Evolutionary conservation across 305 asterid genomes (phyloP), one percentile per base, ranked within the genome.

Genomic region (Fraxinus greggii): DNA sequence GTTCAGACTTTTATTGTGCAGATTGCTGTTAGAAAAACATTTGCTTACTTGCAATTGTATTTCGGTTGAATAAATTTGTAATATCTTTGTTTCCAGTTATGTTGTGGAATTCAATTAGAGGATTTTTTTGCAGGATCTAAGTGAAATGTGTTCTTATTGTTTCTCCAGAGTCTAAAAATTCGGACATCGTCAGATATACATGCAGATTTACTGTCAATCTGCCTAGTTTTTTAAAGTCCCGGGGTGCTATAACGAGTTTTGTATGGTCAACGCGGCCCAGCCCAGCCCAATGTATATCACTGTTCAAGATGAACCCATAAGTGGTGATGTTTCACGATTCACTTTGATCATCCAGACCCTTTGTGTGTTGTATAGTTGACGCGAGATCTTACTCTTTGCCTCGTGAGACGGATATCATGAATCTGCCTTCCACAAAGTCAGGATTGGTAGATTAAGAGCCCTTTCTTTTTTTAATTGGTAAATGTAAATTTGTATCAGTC

Each of bases 1-100:
- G 84, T 84, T 38, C 80, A 21, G 70, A 80, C 78, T 81, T 83
- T 80, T 79, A 24, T 85, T 74, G 65, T 79, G 87, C 83, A 87
- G 91, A 83, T 81, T 89, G 86, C 85, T 74, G 75, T 72, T 77
- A 33, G 79, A 80, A 79, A 76, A 42, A 76, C 78, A 78, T 77
- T 75, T 82, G 85, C 83, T 75, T 78, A 80, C 87, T 82, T 75
- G 88, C 59, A 80, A 59, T 83, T 85, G 84, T 79, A 70, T 15
- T 59, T 83, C 72, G 51, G 65, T 72, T 84, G 80, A 73, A 67
- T 72, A 78, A 77, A 29, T 65, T 83, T 67, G 74, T 28, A 67
- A 48, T 70, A 12, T 54, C 33, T 67, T 63, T 36, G 80, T 67
- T 79, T 72, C 63, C 65, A 78, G 81, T 78, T 72, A 7, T 76